phyloP scores from a whole-genome alignment of 1,284 basidiomycete species.

The Retiboletus flavoniger region DNA sequence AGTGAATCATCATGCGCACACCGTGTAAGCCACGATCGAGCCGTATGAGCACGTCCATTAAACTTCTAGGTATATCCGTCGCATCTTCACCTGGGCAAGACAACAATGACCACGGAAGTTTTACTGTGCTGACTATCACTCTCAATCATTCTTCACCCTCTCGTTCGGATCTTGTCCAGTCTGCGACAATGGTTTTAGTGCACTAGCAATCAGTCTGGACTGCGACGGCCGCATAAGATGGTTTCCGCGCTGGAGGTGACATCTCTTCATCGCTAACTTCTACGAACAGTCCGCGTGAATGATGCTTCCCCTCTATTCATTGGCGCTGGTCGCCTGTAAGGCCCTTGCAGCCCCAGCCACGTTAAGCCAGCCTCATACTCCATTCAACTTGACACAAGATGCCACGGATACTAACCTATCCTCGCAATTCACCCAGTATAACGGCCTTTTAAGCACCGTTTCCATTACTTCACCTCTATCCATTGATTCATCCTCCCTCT shows the following conservation, averaged over 20 bases:
- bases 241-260: not conserved
- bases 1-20: not conserved
- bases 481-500: not conserved
- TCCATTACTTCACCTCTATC: not conserved
- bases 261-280: not conserved
- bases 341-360: conserved; percentile 13
- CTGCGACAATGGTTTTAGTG: conserved; percentile 4
- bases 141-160: not conserved
- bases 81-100: not conserved
- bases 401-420: not conserved
- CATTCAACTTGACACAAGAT: not conserved
- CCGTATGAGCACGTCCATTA: not conserved
- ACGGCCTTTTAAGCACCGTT: not conserved
- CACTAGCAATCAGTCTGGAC: conserved; percentile 5
- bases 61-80: not conserved
- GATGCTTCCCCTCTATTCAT: conserved; percentile 7
- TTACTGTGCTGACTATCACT: not conserved
- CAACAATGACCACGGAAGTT: not conserved
- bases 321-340: conserved; percentile 22
- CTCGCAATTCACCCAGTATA: not conserved
- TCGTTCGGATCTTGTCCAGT: conserved; percentile 1
- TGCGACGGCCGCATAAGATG: not conserved
- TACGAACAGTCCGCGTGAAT: conserved; percentile 7
- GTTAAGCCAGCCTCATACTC: not conserved
- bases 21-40: not conserved